phyloP scores from a whole-genome alignment of 106 monocot genomes.

The Triglochin maritima region DNA sequence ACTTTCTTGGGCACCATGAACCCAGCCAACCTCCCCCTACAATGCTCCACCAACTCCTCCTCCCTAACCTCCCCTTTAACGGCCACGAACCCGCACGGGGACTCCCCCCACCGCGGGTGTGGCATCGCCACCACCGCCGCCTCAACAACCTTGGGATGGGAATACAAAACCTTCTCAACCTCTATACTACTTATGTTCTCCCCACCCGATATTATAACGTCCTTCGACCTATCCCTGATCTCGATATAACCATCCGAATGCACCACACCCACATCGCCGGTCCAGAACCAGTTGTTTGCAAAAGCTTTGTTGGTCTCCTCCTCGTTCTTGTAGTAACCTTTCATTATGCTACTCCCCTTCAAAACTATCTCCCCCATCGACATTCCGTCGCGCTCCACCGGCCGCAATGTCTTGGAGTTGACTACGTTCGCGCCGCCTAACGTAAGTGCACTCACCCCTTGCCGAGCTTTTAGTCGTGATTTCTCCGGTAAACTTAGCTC shows the following conservation, averaged over 20 bases:
- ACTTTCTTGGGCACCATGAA: constrained; percentile 81
- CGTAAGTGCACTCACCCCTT: constrained; percentile 55
- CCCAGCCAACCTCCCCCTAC: constrained; percentile 32
- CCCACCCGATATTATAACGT: constrained; percentile 88
- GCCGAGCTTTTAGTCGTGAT: constrained; percentile 43
- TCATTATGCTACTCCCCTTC: constrained; percentile 82
- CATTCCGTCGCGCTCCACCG: constrained; percentile 53
- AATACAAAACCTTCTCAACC: constrained; percentile 59
- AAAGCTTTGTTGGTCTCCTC: constrained; percentile 39
- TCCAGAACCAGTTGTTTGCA: constrained; percentile 56
- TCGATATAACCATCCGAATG: constrained; percentile 79
- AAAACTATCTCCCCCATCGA: constrained; percentile 72
- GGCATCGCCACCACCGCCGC: constrained; percentile 86
- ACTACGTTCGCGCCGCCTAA: constrained; percentile 50
- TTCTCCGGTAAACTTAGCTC: constrained; percentile 7
- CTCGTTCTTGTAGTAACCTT: constrained; percentile 68
- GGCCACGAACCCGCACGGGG: constrained; percentile 67
- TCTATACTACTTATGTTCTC: constrained; percentile 97
- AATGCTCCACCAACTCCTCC: constrained; percentile 21
- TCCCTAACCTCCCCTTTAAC: constrained; percentile 7
- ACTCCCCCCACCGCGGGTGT: constrained; percentile 64
- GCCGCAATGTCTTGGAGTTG: constrained; percentile 27
- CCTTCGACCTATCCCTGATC: constrained; percentile 76
- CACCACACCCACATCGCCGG: constrained; percentile 69
- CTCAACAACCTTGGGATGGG: constrained; percentile 43